Percentiles rank a stretch among this genome's conserved stretches.
Conservation (phyloP, 192 early-diverging fungal species). For the Coemansia sp. region DNA sequence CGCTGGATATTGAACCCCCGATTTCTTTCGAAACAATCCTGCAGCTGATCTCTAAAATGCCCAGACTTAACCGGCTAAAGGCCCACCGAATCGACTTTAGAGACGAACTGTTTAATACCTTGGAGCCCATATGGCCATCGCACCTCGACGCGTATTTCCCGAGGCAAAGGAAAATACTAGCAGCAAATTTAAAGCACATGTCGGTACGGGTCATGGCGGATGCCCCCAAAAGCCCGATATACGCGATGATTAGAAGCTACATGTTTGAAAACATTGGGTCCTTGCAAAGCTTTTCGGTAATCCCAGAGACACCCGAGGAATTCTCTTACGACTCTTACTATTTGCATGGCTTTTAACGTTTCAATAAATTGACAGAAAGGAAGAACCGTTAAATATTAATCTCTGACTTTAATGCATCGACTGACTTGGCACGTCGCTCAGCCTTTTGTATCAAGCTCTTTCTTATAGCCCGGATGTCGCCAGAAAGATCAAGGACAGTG, state of each 20-base stretch:
- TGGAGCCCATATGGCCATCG: neutral
- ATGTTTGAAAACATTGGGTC: neutral
- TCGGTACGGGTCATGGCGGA: neutral
- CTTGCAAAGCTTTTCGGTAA: conserved; percentile 4
- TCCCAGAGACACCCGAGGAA: neutral
- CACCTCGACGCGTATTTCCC: neutral
- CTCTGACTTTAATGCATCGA: conserved; percentile 26
- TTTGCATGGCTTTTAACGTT: neutral
- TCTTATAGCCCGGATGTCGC: conserved; percentile 37
- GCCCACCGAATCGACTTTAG: neutral
- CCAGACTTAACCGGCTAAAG: neutral
- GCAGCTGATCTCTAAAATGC: neutral
- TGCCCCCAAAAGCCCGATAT: neutral
- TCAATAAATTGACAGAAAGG: neutral
- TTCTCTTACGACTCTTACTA: neutral
- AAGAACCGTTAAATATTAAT: neutral
- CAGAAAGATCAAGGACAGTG: conserved; percentile 37
- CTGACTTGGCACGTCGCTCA: conserved; percentile 26
- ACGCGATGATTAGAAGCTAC: neutral
- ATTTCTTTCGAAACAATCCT: neutral
- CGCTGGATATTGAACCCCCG: neutral
- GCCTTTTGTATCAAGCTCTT: conserved; percentile 37
- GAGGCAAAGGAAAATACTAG: neutral
- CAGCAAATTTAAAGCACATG: neutral
- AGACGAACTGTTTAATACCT: neutral